phyloP scores from a whole-genome alignment of 2,329 filamentous ascomycete genomes.

The Thelonectria rubi region DNA sequence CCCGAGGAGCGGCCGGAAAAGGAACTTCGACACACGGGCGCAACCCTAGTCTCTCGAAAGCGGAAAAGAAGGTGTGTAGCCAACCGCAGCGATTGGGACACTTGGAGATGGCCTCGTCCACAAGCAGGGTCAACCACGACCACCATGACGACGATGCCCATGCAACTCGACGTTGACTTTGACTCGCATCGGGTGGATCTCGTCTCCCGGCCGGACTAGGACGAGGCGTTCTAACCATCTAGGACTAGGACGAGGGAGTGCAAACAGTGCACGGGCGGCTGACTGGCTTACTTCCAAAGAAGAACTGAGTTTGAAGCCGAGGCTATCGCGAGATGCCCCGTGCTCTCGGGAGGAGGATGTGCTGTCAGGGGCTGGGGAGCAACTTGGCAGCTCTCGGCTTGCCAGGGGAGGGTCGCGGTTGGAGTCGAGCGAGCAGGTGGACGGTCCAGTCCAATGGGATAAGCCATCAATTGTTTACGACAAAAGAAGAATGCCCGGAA shows the following conservation, averaged over 20 bases:
- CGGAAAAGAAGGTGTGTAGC: background rate
- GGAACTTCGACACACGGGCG: too few species aligned
- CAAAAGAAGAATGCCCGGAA: background rate
- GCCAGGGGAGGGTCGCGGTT: slow-evolving; percentile 12
- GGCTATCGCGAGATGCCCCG: too few species aligned
- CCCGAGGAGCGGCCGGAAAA: background rate
- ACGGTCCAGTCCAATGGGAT: slow-evolving; percentile 15
- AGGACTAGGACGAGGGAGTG: too few species aligned
- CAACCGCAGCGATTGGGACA: background rate
- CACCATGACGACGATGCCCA: too few species aligned
- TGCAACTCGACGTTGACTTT: background rate
- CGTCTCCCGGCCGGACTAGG: background rate
- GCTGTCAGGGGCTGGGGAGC: background rate
- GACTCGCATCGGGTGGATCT: slow-evolving; percentile 2
- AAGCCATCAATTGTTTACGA: too few species aligned
- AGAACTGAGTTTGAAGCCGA: too few species aligned
- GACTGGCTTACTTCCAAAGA: too few species aligned
- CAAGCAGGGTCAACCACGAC: background rate
- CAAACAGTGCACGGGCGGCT: too few species aligned
- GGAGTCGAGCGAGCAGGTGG: slow-evolving; percentile 21
- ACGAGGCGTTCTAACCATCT: too few species aligned
- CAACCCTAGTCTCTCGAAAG: too few species aligned
- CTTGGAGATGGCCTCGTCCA: slow-evolving; percentile 1
- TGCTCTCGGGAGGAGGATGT: too few species aligned
- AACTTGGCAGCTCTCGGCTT: background rate